Percentiles rank a stretch among this genome's conserved stretches.
phyloP scores from a whole-genome alignment of 176 grass and related monocot genomes.

The Zoysia japonica region DNA sequence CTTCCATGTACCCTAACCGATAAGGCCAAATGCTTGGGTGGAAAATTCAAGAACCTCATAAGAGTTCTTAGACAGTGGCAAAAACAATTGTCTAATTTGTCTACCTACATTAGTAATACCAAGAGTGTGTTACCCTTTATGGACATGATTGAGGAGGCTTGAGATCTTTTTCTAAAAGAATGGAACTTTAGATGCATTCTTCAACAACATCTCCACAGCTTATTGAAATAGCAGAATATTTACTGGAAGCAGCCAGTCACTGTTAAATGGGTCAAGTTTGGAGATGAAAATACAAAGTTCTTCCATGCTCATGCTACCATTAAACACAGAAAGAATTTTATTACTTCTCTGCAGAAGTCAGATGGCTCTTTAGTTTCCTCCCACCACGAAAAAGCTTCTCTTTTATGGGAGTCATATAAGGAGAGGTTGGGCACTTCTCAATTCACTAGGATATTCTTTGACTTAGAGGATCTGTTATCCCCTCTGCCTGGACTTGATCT shows the following conservation, averaged over 20 bases:
- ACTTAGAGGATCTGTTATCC: neutral
- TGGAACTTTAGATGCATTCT: neutral
- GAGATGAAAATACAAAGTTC: neutral
- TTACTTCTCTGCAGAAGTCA: neutral
- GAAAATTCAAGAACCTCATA: neutral
- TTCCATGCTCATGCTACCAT: neutral
- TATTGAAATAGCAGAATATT: fast-evolving
- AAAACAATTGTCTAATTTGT: neutral
- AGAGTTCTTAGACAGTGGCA: neutral
- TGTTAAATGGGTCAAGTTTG: neutral
- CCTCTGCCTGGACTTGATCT: neutral
- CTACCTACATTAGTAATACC: neutral
- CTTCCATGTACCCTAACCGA: neutral
- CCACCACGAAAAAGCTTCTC: neutral
- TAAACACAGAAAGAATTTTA: neutral
- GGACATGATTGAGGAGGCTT: neutral
- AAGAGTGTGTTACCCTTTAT: fast-evolving
- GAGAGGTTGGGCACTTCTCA: neutral
- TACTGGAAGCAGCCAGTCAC: neutral
- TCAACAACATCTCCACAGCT: neutral
- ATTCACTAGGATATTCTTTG: neutral
- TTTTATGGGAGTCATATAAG: neutral
- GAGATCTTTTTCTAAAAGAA: neutral
- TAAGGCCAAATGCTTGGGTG: neutral
- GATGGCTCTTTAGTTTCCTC: fast-evolving